Percentiles rank a stretch among this genome's conserved stretches.
Conservation (phyloP, 768 basidiomycete species). For the Infundibulicybe gibba region DNA sequence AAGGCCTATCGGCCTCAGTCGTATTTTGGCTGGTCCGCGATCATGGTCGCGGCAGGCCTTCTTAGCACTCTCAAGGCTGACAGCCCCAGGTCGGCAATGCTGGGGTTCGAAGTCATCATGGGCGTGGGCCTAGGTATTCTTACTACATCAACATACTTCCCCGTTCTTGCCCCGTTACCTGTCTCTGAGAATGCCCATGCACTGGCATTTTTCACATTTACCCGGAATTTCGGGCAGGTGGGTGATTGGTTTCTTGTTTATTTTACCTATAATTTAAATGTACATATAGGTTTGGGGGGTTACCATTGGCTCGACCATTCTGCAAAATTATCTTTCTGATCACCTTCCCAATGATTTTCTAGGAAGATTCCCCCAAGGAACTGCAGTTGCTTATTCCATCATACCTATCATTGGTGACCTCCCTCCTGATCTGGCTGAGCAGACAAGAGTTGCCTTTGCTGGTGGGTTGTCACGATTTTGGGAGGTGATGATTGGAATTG, state of each 20-base stretch:
- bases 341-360: conserved; percentile 37
- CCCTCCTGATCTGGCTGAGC: neutral
- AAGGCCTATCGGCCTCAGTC: conserved; percentile 31
- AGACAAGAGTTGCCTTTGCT: conserved; percentile 30
- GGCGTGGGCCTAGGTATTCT: conserved; percentile 18
- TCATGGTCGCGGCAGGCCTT: conserved; percentile 32
- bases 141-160: conserved; percentile 29
- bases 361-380: conserved; percentile 26
- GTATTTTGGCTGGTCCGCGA: conserved; percentile 29
- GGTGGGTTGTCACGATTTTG: conserved; percentile 35
- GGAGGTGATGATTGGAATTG: conserved; percentile 37
- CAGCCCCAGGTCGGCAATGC: neutral
- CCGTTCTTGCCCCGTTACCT: conserved; percentile 43
- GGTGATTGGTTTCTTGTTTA: neutral
- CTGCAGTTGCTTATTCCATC: conserved; percentile 35
- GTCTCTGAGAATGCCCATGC: conserved; percentile 36
- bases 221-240: conserved; percentile 31
- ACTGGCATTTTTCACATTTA: conserved; percentile 37
- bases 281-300: conserved; percentile 43
- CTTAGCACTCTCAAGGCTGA: conserved; percentile 14
- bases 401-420: conserved; percentile 38
- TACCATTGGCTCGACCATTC: conserved; percentile 43
- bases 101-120: conserved; percentile 17
- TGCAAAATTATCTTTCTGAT: conserved; percentile 46
- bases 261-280: neutral